A percentile compares a stretch with the other conserved stretches of the same genome.
These are phyloP conservation scores for Penicillium paradoxum DNA, from an alignment of 495 filamentous ascomycete genomes.

Conservation along the genomic window DNA sequence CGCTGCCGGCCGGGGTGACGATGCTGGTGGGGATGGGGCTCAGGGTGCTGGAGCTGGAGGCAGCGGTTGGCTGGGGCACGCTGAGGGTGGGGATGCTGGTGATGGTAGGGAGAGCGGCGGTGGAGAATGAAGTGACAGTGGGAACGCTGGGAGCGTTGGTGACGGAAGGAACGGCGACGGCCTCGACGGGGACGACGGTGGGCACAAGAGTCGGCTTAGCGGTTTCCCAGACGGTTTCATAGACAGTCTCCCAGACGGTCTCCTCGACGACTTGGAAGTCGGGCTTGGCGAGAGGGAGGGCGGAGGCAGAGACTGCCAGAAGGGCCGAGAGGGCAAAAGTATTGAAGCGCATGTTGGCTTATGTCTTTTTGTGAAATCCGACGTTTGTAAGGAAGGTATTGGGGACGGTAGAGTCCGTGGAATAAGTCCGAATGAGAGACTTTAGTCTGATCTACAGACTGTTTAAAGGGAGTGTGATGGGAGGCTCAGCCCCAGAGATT, in stretches of 20 bases:
- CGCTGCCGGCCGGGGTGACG: constrained; percentile 9
- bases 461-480: background rate
- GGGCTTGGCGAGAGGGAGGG: background rate
- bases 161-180: constrained; percentile 1
- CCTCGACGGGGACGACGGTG: background rate
- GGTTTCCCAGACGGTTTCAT: constrained; percentile 5
- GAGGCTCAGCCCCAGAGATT: constrained; percentile 3
- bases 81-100: constrained; percentile 1
- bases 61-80: background rate
- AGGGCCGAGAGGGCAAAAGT: background rate
- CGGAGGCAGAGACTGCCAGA: constrained; percentile 1
- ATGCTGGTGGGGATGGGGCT: constrained; percentile 9
- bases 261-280: background rate
- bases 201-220: background rate
- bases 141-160: background rate
- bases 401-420: background rate
- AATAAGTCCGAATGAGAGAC: background rate
- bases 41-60: constrained; percentile 5
- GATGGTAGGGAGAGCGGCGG: background rate
- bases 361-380: background rate
- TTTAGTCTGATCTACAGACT: constrained; percentile 9
- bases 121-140: background rate
- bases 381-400: background rate
- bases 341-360: constrained; percentile 9
- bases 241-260: constrained; percentile 4